Percentiles rank a stretch among this genome's conserved stretches.
These are phyloP conservation scores for Lodderomyces theae DNA, from an alignment of 1,139 yeast species.

Conservation along the genomic window DNA sequence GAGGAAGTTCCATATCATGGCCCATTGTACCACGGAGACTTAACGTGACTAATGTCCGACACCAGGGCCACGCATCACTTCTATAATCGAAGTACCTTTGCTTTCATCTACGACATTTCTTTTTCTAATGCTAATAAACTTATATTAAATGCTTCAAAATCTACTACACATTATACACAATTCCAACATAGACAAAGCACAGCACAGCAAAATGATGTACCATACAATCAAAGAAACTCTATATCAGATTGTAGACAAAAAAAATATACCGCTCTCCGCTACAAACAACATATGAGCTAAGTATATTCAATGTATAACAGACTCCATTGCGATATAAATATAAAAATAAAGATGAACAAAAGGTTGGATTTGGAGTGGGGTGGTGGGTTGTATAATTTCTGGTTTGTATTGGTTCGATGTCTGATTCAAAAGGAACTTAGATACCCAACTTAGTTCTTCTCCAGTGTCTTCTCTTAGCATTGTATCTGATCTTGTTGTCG, in stretches of 20 bases:
- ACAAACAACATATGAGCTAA: not conserved
- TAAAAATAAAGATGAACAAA: constrained; percentile 3
- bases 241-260: not conserved
- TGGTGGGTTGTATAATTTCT: too few species aligned
- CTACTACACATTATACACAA: not conserved
- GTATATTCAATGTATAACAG: not conserved
- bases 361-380: not conserved
- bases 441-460: constrained; percentile 99
- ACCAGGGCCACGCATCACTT: too few species aligned
- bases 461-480: constrained; percentile 99
- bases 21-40: too few species aligned
- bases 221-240: not conserved
- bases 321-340: not conserved
- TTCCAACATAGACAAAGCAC: not conserved
- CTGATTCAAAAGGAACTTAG: constrained; percentile 48
- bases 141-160: constrained; percentile 1
- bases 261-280: not conserved
- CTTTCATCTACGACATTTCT: not conserved
- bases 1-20: too few species aligned
- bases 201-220: not conserved
- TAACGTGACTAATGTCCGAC: too few species aligned
- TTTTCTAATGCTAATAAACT: not conserved
- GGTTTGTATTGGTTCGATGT: too few species aligned
- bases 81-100: too few species aligned
- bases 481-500: constrained; percentile 96